Percentiles rank a stretch among this genome's conserved stretches.
Conservation (phyloP, 768 basidiomycete species). For the Kwoniella heveanensis region DNA sequence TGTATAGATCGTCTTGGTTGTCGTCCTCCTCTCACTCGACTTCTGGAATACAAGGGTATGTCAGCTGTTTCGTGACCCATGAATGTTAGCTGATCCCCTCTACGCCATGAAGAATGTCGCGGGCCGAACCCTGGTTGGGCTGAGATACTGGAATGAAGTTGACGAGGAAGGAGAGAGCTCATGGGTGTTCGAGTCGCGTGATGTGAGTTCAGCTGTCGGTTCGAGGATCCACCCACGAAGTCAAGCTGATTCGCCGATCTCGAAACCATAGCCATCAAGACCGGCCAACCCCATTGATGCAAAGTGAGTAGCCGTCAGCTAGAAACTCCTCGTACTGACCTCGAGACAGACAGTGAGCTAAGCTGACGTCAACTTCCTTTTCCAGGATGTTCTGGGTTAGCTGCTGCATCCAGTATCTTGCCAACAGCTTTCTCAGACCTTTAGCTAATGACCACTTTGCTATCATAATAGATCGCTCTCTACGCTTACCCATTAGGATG, state of each 20-base stretch:
- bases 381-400: slow-evolving; percentile 89
- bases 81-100: neutral
- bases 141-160: slow-evolving; percentile 98
- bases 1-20: slow-evolving; percentile 78
- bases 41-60: slow-evolving; percentile 95
- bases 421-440: neutral
- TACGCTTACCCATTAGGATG: slow-evolving; percentile 88
- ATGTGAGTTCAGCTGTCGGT: slow-evolving; percentile 68
- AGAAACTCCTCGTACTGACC: neutral
- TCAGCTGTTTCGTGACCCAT: slow-evolving; percentile 14
- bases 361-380: slow-evolving; percentile 7
- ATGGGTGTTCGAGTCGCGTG: slow-evolving; percentile 98
- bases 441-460: slow-evolving; percentile 6
- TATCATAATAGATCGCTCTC: slow-evolving; percentile 68
- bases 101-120: slow-evolving; percentile 74
- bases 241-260: too few relatives aligned
- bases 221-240: neutral
- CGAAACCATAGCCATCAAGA: slow-evolving; percentile 68
- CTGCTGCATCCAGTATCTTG: slow-evolving; percentile 18
- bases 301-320: slow-evolving; percentile 61
- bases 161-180: slow-evolving; percentile 94
- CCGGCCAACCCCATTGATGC: slow-evolving; percentile 87
- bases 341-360: too few relatives aligned
- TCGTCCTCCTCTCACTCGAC: slow-evolving; percentile 91
- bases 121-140: slow-evolving; percentile 86